These are phyloP conservation scores for Gossypium thurberi DNA, from an alignment of 345 rosid species.

Conservation along the genomic window DNA sequence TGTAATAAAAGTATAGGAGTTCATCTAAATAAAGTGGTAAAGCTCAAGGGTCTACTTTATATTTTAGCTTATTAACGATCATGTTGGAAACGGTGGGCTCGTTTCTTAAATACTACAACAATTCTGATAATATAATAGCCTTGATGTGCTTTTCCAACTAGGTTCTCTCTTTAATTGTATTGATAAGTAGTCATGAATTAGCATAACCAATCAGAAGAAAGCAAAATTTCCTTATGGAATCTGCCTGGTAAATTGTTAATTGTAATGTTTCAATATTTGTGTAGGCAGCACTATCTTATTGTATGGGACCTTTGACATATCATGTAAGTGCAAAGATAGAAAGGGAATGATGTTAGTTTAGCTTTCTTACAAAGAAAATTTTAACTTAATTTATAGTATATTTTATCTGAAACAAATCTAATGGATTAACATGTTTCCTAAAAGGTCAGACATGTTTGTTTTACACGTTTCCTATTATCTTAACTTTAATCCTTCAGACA, in stretches of 20 bases:
- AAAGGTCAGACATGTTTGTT: not conserved
- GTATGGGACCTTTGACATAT: not conserved
- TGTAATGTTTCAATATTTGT: not conserved
- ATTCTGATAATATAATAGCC: not conserved
- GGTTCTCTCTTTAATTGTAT: not conserved
- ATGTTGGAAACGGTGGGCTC: not conserved
- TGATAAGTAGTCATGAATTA: not conserved
- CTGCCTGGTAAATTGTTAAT: not conserved
- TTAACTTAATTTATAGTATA: not conserved
- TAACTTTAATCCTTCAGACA: not conserved
- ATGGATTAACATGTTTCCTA: not conserved
- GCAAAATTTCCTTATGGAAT: not conserved
- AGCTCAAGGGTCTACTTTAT: too few relatives aligned
- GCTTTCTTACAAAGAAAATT: not conserved
- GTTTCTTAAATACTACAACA: not conserved
- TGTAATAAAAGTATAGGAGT: too few relatives aligned
- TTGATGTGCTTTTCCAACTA: not conserved
- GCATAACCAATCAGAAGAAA: not conserved
- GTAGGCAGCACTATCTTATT: not conserved
- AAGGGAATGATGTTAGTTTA: not conserved
- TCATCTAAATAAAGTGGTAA: too few relatives aligned
- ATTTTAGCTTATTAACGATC: too few relatives aligned
- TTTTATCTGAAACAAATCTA: not conserved
- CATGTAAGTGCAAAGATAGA: not conserved
- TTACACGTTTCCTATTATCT: not conserved